Evolutionary conservation across 768 basidiomycete genomes (phyloP).

Genomic region (Lactifluus volemus): DNA sequence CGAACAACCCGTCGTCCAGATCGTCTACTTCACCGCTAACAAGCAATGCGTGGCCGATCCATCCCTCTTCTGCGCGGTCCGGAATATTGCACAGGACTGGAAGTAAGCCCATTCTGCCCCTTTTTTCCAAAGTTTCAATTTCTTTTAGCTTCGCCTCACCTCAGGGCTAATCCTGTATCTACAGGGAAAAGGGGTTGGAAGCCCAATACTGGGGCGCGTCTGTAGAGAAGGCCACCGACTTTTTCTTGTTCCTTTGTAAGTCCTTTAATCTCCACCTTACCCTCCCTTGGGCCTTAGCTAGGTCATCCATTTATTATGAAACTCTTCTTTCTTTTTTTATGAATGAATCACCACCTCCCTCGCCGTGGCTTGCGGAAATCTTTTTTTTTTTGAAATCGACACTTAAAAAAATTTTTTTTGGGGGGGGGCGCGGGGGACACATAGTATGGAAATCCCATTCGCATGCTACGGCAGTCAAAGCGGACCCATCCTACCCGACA

Average conservation of each 20-base stretch:
- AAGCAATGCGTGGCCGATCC: neutral
- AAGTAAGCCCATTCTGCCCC: neutral
- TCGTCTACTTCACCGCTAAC: neutral
- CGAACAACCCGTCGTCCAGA: neutral
- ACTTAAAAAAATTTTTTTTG: too few relatives aligned
- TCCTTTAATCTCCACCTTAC: neutral
- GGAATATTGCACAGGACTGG: neutral
- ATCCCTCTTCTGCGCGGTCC: neutral
- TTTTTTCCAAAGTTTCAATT: too few relatives aligned
- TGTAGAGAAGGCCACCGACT: neutral
- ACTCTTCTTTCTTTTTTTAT: too few relatives aligned
- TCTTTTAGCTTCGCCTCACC: too few relatives aligned
- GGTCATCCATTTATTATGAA: too few relatives aligned
- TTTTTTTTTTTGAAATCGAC: too few relatives aligned
- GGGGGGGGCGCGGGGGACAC: too few relatives aligned
- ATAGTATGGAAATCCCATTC: constrained; percentile 1
- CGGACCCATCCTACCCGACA: neutral
- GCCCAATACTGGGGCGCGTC: constrained; percentile 8
- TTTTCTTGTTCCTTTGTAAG: constrained; percentile 10
- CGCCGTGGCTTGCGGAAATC: too few relatives aligned
- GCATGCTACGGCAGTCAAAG: neutral
- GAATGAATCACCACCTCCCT: too few relatives aligned
- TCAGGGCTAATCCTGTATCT: neutral
- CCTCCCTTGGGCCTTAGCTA: too few relatives aligned
- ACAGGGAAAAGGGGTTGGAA: constrained; percentile 1